Evolutionary conservation across 2,329 filamentous ascomycete genomes (phyloP).

Genomic region (Knoxdaviesia capensis): DNA sequence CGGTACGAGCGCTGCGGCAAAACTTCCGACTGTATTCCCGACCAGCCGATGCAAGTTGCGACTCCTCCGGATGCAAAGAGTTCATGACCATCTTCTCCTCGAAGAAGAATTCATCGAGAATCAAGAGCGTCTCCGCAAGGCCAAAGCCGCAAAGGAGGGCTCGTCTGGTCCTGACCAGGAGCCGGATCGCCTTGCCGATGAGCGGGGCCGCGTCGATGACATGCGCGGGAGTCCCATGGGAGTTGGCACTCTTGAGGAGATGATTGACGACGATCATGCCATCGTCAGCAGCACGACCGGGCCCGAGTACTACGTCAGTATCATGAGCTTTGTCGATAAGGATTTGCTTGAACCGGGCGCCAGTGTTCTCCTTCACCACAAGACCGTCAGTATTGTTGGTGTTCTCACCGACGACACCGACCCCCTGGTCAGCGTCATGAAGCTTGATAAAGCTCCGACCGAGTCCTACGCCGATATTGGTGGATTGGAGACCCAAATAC

Average conservation of each 20-base stretch:
- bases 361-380: conserved; percentile 88
- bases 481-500: conserved; percentile 84
- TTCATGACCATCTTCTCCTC: conserved; percentile 89
- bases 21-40: conserved; percentile 83
- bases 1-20: conserved; percentile 83
- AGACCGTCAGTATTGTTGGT: conserved; percentile 93
- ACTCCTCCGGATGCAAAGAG: conserved; percentile 92
- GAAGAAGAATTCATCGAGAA: conserved; percentile 99
- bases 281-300: conserved; percentile 96
- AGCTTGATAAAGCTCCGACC: conserved; percentile 94
- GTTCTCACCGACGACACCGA: conserved; percentile 93
- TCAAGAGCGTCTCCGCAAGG: conserved; percentile 85
- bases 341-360: conserved; percentile 91
- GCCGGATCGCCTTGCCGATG: conserved; percentile 74
- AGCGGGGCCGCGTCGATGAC: conserved; percentile 86
- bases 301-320: conserved; percentile 97
- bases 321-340: conserved; percentile 99
- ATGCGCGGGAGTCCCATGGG: conserved; percentile 99
- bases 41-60: conserved; percentile 95
- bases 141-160: conserved; percentile 61
- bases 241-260: conserved; percentile 89
- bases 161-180: conserved; percentile 51
- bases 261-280: conserved; percentile 97
- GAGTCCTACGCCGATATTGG: conserved; percentile 98
- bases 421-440: conserved; percentile 94